Evolutionary conservation across 345 rosid species (phyloP).

Genomic region (Hibiscus syriacus): DNA sequence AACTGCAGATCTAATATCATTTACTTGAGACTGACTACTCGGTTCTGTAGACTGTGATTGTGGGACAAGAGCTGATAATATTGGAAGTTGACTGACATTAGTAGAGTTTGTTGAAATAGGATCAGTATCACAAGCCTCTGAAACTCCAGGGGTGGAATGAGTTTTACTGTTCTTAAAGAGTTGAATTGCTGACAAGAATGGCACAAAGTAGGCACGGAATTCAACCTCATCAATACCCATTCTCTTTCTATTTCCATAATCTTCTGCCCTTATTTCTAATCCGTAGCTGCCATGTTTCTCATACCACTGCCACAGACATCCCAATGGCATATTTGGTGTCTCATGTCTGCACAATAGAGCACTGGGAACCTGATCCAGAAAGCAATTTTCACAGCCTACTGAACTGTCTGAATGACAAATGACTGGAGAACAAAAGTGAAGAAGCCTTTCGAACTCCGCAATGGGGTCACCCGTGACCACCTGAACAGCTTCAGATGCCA

Average conservation of each 20-base stretch:
- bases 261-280: conserved; percentile 45
- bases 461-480: conserved; percentile 38
- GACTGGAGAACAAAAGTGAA: conserved; percentile 41
- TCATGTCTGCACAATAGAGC: conserved; percentile 30
- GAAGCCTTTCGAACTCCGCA: conserved; percentile 49
- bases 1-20: conserved; percentile 10
- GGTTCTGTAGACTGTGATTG: conserved; percentile 9
- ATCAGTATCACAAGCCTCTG: conserved; percentile 6
- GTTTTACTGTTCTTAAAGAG: conserved; percentile 25
- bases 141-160: conserved; percentile 9
- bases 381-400: conserved; percentile 24
- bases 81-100: conserved; percentile 15
- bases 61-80: conserved; percentile 28
- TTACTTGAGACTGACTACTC: neutral
- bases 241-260: conserved; percentile 29
- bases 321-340: conserved; percentile 32
- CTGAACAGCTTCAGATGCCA: conserved; percentile 44
- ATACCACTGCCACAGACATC: conserved; percentile 50
- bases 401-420: conserved; percentile 18
- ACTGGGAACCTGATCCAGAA: conserved; percentile 14
- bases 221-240: conserved; percentile 34
- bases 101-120: conserved; percentile 9
- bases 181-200: conserved; percentile 52
- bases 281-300: conserved; percentile 48
- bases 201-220: conserved; percentile 52